These are phyloP conservation scores for Fusarium temperatum DNA, from an alignment of 2,329 filamentous ascomycete genomes.

Conservation along the genomic window DNA sequence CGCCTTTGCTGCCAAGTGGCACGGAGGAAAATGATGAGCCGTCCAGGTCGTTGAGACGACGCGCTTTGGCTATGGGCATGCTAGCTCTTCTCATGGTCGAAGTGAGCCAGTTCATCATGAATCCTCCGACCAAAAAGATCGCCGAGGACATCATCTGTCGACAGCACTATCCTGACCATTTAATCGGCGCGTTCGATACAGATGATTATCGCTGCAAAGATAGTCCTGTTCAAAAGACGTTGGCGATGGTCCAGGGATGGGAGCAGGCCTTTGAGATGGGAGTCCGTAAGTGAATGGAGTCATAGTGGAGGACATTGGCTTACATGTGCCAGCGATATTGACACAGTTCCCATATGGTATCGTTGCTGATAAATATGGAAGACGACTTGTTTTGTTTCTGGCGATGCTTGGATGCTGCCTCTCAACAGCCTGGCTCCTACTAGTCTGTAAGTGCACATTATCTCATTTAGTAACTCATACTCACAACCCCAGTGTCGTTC, in stretches of 20 bases:
- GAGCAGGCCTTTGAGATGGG: constrained; percentile 55
- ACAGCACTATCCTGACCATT: constrained; percentile 54
- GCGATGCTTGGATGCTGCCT: constrained; percentile 46
- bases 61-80: constrained; percentile 47
- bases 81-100: constrained; percentile 55
- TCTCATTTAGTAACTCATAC: background rate
- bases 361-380: constrained; percentile 57
- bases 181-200: constrained; percentile 41
- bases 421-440: constrained; percentile 42
- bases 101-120: constrained; percentile 50
- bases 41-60: constrained; percentile 40
- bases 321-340: constrained; percentile 47
- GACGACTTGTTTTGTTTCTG: constrained; percentile 52
- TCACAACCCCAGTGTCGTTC: constrained; percentile 47
- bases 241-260: constrained; percentile 63
- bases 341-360: constrained; percentile 58
- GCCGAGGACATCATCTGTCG: constrained; percentile 65
- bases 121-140: constrained; percentile 57
- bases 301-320: background rate
- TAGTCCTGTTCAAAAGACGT: constrained; percentile 57
- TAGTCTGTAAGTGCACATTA: constrained; percentile 43
- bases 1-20: constrained; percentile 35
- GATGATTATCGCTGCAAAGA: constrained; percentile 60
- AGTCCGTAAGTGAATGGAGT: constrained; percentile 48
- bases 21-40: constrained; percentile 28